Conservation (phyloP, 805 yeast species). For the Suhomyces kilbournensis region DNA sequence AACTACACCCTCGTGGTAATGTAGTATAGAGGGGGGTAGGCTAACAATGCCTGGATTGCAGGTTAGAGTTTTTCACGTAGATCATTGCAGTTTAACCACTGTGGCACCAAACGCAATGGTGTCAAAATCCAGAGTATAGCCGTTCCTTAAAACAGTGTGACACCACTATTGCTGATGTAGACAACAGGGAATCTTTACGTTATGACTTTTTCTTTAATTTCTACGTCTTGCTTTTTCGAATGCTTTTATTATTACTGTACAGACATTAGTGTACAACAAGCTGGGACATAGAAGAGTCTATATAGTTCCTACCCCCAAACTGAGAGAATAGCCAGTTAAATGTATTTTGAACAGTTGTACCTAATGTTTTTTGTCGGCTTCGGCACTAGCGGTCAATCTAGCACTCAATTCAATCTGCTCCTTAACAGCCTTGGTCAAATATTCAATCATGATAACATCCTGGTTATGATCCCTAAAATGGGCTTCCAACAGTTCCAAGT, state of each 20-base stretch:
- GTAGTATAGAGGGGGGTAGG: background rate
- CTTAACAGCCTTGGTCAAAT: conserved; percentile 77
- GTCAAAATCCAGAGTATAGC: background rate
- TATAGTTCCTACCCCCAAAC: background rate
- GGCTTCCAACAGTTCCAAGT: conserved; percentile 51
- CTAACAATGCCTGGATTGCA: background rate
- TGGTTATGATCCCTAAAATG: conserved; percentile 71
- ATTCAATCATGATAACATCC: conserved; percentile 78
- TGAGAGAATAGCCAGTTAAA: background rate
- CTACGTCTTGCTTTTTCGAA: background rate
- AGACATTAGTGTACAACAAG: conserved; percentile 2
- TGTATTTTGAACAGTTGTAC: background rate
- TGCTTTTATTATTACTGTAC: conserved; percentile 1
- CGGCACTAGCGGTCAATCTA: conserved; percentile 44
- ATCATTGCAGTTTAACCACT: background rate
- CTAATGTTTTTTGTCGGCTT: conserved; percentile 15
- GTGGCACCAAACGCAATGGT: background rate
- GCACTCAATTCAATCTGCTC: conserved; percentile 80
- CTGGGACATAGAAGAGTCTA: background rate
- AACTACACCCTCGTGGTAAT: background rate
- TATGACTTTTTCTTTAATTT: background rate
- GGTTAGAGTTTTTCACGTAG: background rate
- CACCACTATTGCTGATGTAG: too few species aligned
- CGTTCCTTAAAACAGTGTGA: too few species aligned
- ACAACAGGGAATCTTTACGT: too few species aligned